Percentiles rank a stretch among this genome's conserved stretches.
These are phyloP conservation scores for Pichia manshurica DNA, from an alignment of 805 yeast genomes.

Conservation along the genomic window DNA sequence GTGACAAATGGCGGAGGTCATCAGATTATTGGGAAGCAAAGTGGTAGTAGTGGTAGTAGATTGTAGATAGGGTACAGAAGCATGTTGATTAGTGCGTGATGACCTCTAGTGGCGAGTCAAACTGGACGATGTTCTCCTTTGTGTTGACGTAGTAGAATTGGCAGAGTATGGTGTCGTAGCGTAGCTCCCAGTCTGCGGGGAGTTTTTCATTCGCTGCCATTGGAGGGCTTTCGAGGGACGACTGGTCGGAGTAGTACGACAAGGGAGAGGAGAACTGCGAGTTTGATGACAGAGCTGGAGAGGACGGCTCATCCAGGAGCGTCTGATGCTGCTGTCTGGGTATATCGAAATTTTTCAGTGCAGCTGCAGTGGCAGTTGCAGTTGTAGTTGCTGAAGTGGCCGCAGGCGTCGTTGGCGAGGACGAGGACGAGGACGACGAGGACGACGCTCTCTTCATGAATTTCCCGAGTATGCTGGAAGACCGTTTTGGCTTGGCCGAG, in stretches of 20 bases:
- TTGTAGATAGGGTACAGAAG: too few species aligned
- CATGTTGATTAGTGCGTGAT: neutral
- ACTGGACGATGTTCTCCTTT: slow-evolving; percentile 32
- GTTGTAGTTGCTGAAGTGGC: too few species aligned
- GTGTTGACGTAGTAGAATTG: slow-evolving; percentile 38
- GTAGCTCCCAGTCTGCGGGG: slow-evolving; percentile 32
- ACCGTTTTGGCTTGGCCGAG: too few species aligned
- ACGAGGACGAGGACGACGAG: too few species aligned
- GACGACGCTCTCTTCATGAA: neutral
- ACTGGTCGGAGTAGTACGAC: neutral
- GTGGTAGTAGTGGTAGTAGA: too few species aligned
- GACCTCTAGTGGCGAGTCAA: slow-evolving; percentile 44
- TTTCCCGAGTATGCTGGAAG: neutral
- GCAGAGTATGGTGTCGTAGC: slow-evolving; percentile 34
- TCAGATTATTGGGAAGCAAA: too few species aligned
- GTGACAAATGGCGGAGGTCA: too few species aligned
- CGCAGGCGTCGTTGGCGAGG: too few species aligned
- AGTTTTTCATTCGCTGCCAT: slow-evolving; percentile 3
- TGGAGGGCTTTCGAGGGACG: neutral
- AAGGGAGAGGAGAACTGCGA: neutral
- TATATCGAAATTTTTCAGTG: too few species aligned
- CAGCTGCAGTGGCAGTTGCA: too few species aligned
- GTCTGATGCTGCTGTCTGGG: too few species aligned
- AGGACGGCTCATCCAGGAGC: neutral
- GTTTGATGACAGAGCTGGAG: neutral